These are phyloP conservation scores for Westerdykella sp. DNA, from an alignment of 2,329 filamentous ascomycete species.

Conservation along the genomic window DNA sequence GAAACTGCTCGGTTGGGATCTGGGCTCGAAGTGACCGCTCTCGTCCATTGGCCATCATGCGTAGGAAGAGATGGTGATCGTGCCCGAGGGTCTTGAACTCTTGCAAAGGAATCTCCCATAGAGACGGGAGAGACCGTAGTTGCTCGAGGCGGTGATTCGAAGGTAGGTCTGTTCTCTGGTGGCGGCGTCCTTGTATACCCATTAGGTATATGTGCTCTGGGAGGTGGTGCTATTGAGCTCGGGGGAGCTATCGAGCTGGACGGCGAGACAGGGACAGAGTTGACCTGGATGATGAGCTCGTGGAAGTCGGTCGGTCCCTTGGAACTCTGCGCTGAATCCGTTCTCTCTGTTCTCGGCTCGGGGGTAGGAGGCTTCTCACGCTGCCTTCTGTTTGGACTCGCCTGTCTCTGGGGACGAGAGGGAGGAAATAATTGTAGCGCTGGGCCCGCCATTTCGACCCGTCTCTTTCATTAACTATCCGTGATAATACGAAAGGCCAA, in stretches of 20 bases:
- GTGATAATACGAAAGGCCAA: constrained; percentile 15
- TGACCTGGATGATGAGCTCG: constrained; percentile 37
- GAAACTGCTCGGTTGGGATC: constrained; percentile 29
- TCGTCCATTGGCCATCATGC: constrained; percentile 9
- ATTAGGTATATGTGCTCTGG: constrained; percentile 24
- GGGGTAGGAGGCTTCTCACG: constrained; percentile 24
- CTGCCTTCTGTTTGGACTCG: constrained; percentile 26
- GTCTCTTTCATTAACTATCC: constrained; percentile 12
- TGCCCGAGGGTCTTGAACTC: constrained; percentile 15
- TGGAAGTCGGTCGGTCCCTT: constrained; percentile 33
- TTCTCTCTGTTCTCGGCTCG: constrained; percentile 24
- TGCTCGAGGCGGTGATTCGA: constrained; percentile 20
- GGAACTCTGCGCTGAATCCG: constrained; percentile 26
- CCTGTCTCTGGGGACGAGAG: constrained; percentile 28
- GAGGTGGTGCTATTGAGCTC: constrained; percentile 17
- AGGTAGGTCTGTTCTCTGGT: constrained; percentile 14
- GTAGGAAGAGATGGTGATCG: constrained; percentile 15
- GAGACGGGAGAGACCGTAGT: constrained; percentile 16
- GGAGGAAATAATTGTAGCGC: constrained; percentile 37
- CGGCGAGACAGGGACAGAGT: constrained; percentile 32
- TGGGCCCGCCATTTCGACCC: constrained; percentile 29
- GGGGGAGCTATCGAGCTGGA: constrained; percentile 20
- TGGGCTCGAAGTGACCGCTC: constrained; percentile 18
- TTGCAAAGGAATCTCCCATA: constrained; percentile 14
- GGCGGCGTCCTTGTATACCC: constrained; percentile 16